Conservation (phyloP, 148 eudicot species). For the Rhododendron ferrugineum region DNA sequence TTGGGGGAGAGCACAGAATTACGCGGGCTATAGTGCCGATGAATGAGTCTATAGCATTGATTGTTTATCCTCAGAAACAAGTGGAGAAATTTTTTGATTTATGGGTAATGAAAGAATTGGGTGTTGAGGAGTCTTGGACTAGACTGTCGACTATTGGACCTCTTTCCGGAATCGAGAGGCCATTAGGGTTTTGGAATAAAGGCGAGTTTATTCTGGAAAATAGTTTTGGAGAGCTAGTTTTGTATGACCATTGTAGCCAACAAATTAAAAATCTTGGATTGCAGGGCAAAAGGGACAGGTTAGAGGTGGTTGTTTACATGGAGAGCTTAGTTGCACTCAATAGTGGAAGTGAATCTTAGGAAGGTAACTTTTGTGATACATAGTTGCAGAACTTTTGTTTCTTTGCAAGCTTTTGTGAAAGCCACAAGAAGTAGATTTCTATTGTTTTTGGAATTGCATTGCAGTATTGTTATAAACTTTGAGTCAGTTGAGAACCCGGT, state of each 20-base stretch:
- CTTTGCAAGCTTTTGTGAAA: background rate
- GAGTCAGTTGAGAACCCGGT: too few species aligned
- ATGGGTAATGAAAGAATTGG: background rate
- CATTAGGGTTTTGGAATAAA: slow-evolving; percentile 1
- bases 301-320: slow-evolving; percentile 20
- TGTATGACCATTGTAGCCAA: background rate
- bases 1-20: background rate
- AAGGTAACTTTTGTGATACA: background rate
- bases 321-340: slow-evolving; percentile 1
- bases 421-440: background rate
- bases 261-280: background rate
- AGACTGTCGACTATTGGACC: background rate
- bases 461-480: too few species aligned
- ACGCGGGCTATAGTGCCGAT: background rate
- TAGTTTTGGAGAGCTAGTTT: background rate
- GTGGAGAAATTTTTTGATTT: background rate
- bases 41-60: background rate
- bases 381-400: background rate
- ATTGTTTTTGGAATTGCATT: background rate
- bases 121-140: background rate
- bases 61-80: background rate
- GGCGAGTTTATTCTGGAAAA: background rate
- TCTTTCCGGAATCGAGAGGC: background rate
- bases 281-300: slow-evolving; percentile 13
- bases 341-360: background rate